Conservation (phyloP, 2,329 filamentous ascomycete genomes). For the Penicillium sp. region DNA sequence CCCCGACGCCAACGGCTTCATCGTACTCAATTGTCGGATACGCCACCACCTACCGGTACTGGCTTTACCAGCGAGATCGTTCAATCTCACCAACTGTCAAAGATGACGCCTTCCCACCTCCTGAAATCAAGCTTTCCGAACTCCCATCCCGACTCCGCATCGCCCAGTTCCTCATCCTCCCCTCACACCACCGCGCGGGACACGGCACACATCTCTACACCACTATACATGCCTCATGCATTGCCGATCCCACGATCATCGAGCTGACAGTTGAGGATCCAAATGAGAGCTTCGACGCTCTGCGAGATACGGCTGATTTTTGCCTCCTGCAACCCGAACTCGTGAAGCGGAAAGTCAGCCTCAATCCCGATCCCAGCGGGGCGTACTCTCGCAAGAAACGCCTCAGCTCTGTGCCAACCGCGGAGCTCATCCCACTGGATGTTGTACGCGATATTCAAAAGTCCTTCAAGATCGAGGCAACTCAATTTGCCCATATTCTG, state of each 20-base stretch:
- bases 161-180: constrained; percentile 90
- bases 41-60: constrained; percentile 87
- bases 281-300: constrained; percentile 68
- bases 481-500: constrained; percentile 63
- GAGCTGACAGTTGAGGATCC: constrained; percentile 95
- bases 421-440: constrained; percentile 55
- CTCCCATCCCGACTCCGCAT: constrained; percentile 79
- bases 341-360: constrained; percentile 49
- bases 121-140: constrained; percentile 54
- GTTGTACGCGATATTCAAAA: constrained; percentile 53
- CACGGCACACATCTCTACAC: constrained; percentile 81
- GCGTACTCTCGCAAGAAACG: constrained; percentile 38
- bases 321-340: constrained; percentile 56
- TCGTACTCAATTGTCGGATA: constrained; percentile 87
- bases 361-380: constrained; percentile 48
- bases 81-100: constrained; percentile 43
- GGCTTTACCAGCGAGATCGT: constrained; percentile 51
- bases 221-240: constrained; percentile 70
- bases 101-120: constrained; percentile 48
- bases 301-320: constrained; percentile 64
- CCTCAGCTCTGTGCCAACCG: constrained; percentile 49
- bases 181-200: constrained; percentile 79
- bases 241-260: constrained; percentile 66
- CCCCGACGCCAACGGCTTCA: constrained; percentile 49
- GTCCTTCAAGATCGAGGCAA: constrained; percentile 59